Conservation (phyloP, 73 alveolate species). For the Stentor coeruleus region DNA sequence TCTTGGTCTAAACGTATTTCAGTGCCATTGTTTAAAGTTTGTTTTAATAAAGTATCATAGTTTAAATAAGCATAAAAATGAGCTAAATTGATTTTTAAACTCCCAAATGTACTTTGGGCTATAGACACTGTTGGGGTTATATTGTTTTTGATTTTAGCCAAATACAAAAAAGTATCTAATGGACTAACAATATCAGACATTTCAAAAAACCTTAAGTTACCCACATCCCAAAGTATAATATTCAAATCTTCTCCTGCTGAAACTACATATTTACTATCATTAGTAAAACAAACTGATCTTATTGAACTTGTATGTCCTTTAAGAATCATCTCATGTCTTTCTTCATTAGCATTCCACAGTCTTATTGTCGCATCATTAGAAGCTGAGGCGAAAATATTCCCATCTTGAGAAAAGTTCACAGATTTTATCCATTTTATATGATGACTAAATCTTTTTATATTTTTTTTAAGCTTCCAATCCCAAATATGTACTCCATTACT, state of each 20-base stretch:
- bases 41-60: too few species aligned
- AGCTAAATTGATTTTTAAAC: not conserved
- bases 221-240: not conserved
- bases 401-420: not conserved
- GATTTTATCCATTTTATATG: not conserved
- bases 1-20: not conserved
- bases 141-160: not conserved
- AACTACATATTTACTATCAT: not conserved
- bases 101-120: not conserved
- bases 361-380: not conserved
- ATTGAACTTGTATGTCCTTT: not conserved
- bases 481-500: too few species aligned
- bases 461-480: too few species aligned
- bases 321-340: too few species aligned
- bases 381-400: not conserved
- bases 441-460: not conserved
- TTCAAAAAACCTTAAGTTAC: not conserved
- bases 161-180: not conserved
- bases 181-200: not conserved
- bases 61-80: not conserved
- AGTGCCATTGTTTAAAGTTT: not conserved
- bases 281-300: not conserved
- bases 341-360: slow-evolving; percentile 3
- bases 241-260: not conserved
- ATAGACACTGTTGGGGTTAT: not conserved